These are phyloP conservation scores for Penicillium concentricum DNA, from an alignment of 2,329 filamentous ascomycete genomes.

Conservation along the genomic window DNA sequence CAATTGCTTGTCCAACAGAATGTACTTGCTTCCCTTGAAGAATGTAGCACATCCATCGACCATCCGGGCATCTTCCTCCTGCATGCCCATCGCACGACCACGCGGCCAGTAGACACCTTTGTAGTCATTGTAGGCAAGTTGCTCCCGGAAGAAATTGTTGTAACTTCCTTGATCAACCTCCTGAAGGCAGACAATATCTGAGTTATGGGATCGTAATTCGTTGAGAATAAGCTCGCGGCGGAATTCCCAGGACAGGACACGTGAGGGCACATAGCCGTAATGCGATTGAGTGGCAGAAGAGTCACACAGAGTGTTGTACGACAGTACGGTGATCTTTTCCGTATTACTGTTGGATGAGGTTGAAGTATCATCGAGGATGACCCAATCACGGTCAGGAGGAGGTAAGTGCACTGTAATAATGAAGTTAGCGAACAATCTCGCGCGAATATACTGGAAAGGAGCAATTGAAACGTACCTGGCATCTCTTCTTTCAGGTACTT, in stretches of 20 bases:
- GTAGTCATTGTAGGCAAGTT: conserved; percentile 83
- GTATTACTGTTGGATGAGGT: conserved; percentile 50
- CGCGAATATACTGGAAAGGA: neutral
- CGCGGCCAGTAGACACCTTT: conserved; percentile 93
- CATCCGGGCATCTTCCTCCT: conserved; percentile 78
- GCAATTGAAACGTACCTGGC: conserved; percentile 62
- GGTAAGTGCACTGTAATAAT: conserved; percentile 65
- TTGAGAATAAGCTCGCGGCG: conserved; percentile 78
- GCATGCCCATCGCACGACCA: conserved; percentile 86
- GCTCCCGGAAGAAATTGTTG: conserved; percentile 85
- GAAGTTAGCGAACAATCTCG: conserved; percentile 19
- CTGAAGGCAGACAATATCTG: conserved; percentile 90
- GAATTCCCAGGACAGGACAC: conserved; percentile 82
- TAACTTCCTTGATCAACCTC: conserved; percentile 92
- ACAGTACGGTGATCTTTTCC: conserved; percentile 78
- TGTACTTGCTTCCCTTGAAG: conserved; percentile 92
- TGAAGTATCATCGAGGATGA: conserved; percentile 64
- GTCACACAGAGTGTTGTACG: conserved; percentile 95
- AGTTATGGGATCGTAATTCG: conserved; percentile 74
- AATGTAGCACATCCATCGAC: conserved; percentile 97
- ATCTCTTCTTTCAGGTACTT: conserved; percentile 79
- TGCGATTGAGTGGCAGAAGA: conserved; percentile 80
- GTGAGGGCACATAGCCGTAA: conserved; percentile 87
- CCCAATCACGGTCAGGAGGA: conserved; percentile 72
- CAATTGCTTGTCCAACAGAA: conserved; percentile 88